These are phyloP conservation scores for Monosporascus sp. DNA, from an alignment of 2,329 filamentous ascomycete genomes.

Conservation along the genomic window DNA sequence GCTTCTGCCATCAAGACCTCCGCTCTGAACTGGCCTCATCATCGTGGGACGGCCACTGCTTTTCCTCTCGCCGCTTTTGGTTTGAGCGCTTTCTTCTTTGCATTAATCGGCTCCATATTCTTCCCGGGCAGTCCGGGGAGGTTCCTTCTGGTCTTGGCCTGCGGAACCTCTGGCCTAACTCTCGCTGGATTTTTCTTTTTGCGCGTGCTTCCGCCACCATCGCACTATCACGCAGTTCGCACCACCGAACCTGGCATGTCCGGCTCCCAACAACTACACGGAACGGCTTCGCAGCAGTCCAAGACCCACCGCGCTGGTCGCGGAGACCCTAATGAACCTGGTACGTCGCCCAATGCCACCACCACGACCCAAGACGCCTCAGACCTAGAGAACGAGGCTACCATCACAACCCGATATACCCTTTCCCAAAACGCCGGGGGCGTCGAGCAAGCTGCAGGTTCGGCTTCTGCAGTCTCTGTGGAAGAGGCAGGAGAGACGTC, in stretches of 20 bases:
- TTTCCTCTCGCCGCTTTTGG: conserved; percentile 92
- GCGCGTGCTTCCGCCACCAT: conserved; percentile 57
- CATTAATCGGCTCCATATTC: conserved; percentile 66
- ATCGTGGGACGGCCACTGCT: conserved; percentile 88
- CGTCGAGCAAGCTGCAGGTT: conserved; percentile 11
- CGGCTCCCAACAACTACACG: conserved; percentile 35
- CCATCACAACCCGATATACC: conserved; percentile 12
- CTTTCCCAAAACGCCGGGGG: conserved; percentile 11
- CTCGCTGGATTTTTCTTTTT: conserved; percentile 81
- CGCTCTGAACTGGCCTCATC: conserved; percentile 84
- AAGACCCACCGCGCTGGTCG: conserved; percentile 36
- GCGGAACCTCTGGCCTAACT: conserved; percentile 72
- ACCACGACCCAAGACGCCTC: conserved; percentile 22
- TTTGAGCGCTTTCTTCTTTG: conserved; percentile 94
- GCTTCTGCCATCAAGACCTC: conserved; percentile 79
- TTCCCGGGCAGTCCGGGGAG: conserved; percentile 79
- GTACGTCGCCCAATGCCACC: conserved; percentile 50
- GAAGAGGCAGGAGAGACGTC: conserved; percentile 66
- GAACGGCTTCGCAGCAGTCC: conserved; percentile 37
- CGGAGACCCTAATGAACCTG: conserved; percentile 50
- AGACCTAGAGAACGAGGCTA: conserved; percentile 15
- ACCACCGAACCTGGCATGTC: conserved; percentile 28
- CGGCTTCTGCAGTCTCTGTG: conserved; percentile 9
- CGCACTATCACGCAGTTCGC: conserved; percentile 52
- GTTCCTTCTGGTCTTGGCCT: conserved; percentile 74